phyloP scores from a whole-genome alignment of 495 filamentous ascomycete genomes.

The Thermothielavioides terrestris region DNA sequence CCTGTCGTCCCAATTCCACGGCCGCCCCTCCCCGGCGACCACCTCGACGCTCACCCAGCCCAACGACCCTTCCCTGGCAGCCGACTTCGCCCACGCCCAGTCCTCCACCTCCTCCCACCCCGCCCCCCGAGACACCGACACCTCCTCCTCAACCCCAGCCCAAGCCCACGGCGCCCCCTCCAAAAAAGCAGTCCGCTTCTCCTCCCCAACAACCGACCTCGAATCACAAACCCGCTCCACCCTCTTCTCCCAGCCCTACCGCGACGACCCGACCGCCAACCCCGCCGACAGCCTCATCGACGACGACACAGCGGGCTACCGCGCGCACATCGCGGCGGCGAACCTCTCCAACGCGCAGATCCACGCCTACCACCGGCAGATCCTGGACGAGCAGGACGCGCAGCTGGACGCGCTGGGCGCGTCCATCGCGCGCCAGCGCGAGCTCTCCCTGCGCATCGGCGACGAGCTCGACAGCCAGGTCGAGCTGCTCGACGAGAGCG shows the following conservation, averaged over 20 bases:
- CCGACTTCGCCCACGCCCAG: conserved; percentile 58
- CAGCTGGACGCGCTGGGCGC: conserved; percentile 80
- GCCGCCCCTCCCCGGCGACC: conserved; percentile 43
- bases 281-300: conserved; percentile 2
- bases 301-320: conserved; percentile 46
- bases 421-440: conserved; percentile 83
- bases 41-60: conserved; percentile 47
- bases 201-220: conserved; percentile 36
- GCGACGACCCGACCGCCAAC: conserved; percentile 33
- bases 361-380: conserved; percentile 69
- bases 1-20: conserved; percentile 52
- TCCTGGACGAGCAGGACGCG: conserved; percentile 81
- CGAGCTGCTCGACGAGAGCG: conserved; percentile 78
- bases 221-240: conserved; percentile 31
- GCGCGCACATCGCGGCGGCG: conserved; percentile 27
- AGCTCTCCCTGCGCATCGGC: conserved; percentile 91
- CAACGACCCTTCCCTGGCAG: conserved; percentile 56
- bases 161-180: conserved; percentile 32
- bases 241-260: conserved; percentile 65
- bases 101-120: too few relatives aligned
- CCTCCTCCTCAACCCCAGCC: conserved; percentile 28
- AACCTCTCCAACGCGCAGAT: conserved; percentile 72
- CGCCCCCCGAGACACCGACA: conserved; percentile 37
- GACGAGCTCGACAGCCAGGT: conserved; percentile 92
- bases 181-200: conserved; percentile 81